Base-by-base conservation (phyloP, 2,329 filamentous ascomycete genomes). In the Colletotrichum destructivum region DNA sequence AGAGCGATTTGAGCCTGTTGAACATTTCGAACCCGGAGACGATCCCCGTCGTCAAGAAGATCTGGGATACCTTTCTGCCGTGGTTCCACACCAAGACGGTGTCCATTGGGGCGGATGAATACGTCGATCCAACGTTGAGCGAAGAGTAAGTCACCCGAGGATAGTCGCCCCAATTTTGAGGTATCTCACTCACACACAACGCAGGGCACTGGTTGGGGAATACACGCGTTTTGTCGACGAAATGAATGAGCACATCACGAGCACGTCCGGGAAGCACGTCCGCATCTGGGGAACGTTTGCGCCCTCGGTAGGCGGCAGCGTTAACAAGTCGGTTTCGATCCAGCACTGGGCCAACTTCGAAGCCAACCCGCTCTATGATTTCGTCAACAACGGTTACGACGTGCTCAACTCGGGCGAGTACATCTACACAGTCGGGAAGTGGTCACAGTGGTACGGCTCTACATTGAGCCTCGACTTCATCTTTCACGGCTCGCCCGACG, bases 31-130 rank as follows among this genome's bases (percentile, higher is more conserved):
- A 89, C 72, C 87, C 87, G 0, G 86, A 88, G 7, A 87, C 86
- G 0, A 82, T 88, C n/a, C 84, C 87, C 0, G 82, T 83, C 0
- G 81, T 89, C 70, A 81, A 89, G 74, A 78, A 80, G 0, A 87
- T 89, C 64, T 89, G 87, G 86, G 76, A 79, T 13, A 84, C 85
- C 13, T 88, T 88, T 57, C 76, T 89, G 12, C 86, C 86, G 1
- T 89, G 87, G 87, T 88, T 89, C 62, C 82, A 88, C 40, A 85
- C 81, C 5, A 89, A 88, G 73, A 84, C 86, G 26, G 85, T 89
- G 1, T 86, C 88, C 71, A 85, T 89, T 13, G 88, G 88, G 0
- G 88, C 87, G 2, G 88, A 89, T 69, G 87, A 89, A 75, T 89
- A 89, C 71, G 80, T 82, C 0, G 82, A 80, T 0, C 80, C 85